Base-by-base conservation (phyloP, 345 rosid genomes). In the Eucalyptus polybractea region DNA sequence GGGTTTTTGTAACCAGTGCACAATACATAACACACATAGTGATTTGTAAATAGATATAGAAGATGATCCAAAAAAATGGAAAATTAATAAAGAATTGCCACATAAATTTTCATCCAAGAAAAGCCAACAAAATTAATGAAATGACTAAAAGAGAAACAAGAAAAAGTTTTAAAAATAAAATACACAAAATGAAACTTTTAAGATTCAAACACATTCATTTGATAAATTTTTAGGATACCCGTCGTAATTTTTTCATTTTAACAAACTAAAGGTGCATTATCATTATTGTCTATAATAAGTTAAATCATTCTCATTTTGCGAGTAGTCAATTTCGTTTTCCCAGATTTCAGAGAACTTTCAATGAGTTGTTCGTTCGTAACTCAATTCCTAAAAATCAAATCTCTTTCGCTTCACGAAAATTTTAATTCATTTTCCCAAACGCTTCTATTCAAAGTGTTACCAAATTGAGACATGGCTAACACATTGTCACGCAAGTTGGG, bases 121-220 rank as follows among this genome's bases (percentile, higher is more conserved):
- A 62, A 29, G 31, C 31, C 69, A 27, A 25, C 31, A 27, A 25
- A 60, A 27, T 2, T 27, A 60, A 62, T 62, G 69, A 62, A 62
- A 27, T 62, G 69, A 62, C 69, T 62, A 33, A 72, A 69, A 33
- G 24, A 40, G 22, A 33, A 72, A 31, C 37, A 9, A 67, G 40
- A 33, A n/a, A 8, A n/a, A 4, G 0, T n/a, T 65, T 14, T 4
- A n/a, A n/a, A 7, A n/a, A 8, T n/a, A 7, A n/a, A 15, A 65
- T 8, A 65, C 76, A 65, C 2, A 14, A 65, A n/a, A n/a, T 65
- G 76, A n/a, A 65, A 2, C 16, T 69, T 69, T 72, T 72, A 72
- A 33, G 81, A 72, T 40, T 72, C 44, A 33, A 33, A 72, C 37
- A 16, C 6, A 33, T 69, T 67, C 24, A 31, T 31, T 16, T 67